Conservation (phyloP, 2,329 filamentous ascomycete species). For the Paracamarosporium sp. region DNA sequence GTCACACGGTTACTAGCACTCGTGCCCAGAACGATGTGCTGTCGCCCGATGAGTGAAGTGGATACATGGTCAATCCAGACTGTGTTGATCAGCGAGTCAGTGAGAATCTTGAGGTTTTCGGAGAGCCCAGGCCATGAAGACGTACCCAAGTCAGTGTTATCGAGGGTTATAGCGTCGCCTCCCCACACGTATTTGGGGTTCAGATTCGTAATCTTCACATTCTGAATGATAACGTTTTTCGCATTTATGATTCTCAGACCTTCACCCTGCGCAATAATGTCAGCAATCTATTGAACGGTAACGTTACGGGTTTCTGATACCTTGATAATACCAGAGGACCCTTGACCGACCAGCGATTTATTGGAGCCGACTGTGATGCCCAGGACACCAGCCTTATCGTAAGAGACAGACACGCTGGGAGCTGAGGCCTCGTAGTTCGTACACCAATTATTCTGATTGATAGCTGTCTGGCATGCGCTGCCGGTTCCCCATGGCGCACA, state of each 20-base stretch:
- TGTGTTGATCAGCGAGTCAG: too few relatives aligned
- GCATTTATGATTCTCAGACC: constrained; percentile 10
- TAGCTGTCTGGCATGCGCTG: constrained; percentile 64
- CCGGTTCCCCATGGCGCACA: constrained; percentile 55
- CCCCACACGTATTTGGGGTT: constrained; percentile 49
- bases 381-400: constrained; percentile 34
- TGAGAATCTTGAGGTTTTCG: too few relatives aligned
- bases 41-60: constrained; percentile 22
- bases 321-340: constrained; percentile 44
- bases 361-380: constrained; percentile 44
- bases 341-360: constrained; percentile 51
- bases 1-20: constrained; percentile 18
- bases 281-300: too few relatives aligned
- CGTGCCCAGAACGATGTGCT: constrained; percentile 21
- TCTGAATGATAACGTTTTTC: constrained; percentile 48
- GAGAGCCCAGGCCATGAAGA: too few relatives aligned
- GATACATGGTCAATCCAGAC: constrained; percentile 43
- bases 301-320: constrained; percentile 3
- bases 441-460: constrained; percentile 54
- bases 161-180: constrained; percentile 44
- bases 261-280: too few relatives aligned
- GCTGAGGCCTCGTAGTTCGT: constrained; percentile 18
- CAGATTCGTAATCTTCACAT: constrained; percentile 46
- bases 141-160: constrained; percentile 25
- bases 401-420: constrained; percentile 26